phyloP scores from a whole-genome alignment of 345 rosid species.

The Brassica rapa region DNA sequence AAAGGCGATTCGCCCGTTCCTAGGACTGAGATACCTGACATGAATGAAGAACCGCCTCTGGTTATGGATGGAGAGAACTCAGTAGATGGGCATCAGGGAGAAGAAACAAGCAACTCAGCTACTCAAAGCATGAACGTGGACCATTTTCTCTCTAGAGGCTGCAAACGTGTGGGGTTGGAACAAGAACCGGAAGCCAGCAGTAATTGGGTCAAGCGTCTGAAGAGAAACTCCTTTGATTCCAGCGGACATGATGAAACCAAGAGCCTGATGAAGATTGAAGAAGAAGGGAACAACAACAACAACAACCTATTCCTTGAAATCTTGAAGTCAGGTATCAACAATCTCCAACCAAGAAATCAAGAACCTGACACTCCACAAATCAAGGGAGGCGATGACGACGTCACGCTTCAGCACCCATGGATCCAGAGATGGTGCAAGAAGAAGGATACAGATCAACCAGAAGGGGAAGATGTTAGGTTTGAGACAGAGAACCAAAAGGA shows the following conservation, averaged over 20 bases:
- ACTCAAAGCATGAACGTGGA: slow-evolving; percentile 74
- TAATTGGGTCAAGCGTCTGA: slow-evolving; percentile 86
- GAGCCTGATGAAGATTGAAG: slow-evolving; percentile 44
- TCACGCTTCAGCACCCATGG: slow-evolving; percentile 58
- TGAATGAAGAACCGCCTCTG: slow-evolving; percentile 49
- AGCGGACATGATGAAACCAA: slow-evolving; percentile 47
- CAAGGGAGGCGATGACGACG: slow-evolving; percentile 43
- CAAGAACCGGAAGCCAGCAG: slow-evolving; percentile 54
- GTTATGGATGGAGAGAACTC: slow-evolving; percentile 42
- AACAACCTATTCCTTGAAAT: slow-evolving; percentile 39
- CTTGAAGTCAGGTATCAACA: slow-evolving; percentile 37
- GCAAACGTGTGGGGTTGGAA: slow-evolving; percentile 45
- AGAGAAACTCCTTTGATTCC: slow-evolving; percentile 44
- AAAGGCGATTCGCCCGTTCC: slow-evolving; percentile 25
- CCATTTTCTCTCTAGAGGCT: slow-evolving; percentile 45
- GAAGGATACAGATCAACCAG: slow-evolving; percentile 31
- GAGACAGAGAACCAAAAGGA: slow-evolving; percentile 52
- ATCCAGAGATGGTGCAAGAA: slow-evolving; percentile 72
- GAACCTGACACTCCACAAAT: slow-evolving; percentile 24
- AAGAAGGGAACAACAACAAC: slow-evolving; percentile 41
- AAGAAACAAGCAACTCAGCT: slow-evolving; percentile 67
- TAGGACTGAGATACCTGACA: slow-evolving; percentile 50
- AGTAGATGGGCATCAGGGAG: slow-evolving; percentile 41
- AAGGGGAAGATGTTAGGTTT: slow-evolving; percentile 31
- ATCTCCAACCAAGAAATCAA: slow-evolving; percentile 40